Evolutionary conservation across 2,329 filamentous ascomycete genomes (phyloP).

Genomic region (Cordyceps militaris): DNA sequence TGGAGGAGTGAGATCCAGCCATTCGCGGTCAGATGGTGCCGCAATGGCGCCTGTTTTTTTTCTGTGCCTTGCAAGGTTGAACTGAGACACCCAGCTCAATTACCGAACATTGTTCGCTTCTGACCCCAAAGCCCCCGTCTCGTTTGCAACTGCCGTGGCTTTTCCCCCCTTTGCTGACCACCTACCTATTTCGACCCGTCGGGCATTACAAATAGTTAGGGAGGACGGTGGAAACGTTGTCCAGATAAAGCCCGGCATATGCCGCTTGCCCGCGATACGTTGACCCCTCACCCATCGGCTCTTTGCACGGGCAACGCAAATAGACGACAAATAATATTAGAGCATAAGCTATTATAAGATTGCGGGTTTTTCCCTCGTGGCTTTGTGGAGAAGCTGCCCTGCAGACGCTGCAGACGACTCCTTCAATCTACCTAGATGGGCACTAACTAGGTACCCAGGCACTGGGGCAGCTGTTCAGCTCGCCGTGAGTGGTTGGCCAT

Average conservation of each 20-base stretch:
- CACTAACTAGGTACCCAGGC: not conserved
- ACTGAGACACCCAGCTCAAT: not conserved
- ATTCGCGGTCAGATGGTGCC: not conserved
- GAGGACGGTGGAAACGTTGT: not conserved
- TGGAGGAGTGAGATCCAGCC: conserved; percentile 4
- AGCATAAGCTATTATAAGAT: not conserved
- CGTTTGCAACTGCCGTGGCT: conserved; percentile 7
- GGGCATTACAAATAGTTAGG: not conserved
- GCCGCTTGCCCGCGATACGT: not conserved
- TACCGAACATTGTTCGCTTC: not conserved
- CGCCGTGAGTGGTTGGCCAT: not conserved
- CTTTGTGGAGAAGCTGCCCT: not conserved
- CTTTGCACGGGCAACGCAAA: not conserved
- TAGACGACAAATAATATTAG: not conserved
- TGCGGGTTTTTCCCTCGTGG: not conserved
- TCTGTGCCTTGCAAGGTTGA: not conserved
- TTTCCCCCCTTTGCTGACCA: conserved; percentile 3
- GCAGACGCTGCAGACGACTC: not conserved
- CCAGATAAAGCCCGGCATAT: not conserved
- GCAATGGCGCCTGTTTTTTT: not conserved
- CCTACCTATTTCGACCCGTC: not conserved
- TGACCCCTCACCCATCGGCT: not conserved
- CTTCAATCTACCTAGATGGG: not conserved
- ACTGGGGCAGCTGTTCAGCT: conserved; percentile 5
- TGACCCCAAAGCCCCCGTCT: not conserved